Base-by-base conservation (phyloP, 1,139 yeast genomes). In the Yamadazyma diospyri region DNA sequence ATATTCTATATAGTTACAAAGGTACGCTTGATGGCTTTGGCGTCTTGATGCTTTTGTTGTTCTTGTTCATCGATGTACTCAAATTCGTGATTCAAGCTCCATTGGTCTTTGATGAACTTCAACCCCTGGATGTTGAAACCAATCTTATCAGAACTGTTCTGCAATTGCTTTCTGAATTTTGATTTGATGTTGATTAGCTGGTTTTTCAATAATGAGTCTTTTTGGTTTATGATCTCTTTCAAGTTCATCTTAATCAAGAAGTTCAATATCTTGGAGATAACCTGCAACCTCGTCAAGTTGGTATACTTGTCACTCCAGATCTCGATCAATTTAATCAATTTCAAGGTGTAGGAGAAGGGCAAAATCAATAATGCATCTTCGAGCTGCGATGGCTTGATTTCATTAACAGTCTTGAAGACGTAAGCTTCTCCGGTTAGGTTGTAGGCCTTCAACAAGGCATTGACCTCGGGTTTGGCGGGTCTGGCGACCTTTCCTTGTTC, bases 121-220 rank as follows among this genome's bases (percentile, higher is more conserved):
- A 92, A 66, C 2, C 96, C 97, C 39, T 86, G 92, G 20, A 87
- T 68, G 50, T 94, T 94, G 62, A 76, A 81, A n/a, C 97, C 97
- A 36, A 92, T 67, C 39, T 75, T 79, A 35, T 71, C 66, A 17
- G 75, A 67, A 14, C 78, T 77, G 4, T 54, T 47, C 30, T 64
- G 61, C 38, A 92, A 64, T 31, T 78, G 76, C 0, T 41, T 47
- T 38, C 89, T 67, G 36, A 83, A 55, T 45, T 76, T 78, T 12
- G 57, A 51, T 50, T 78, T 81, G 19, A 82, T 81, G 27, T 60
- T 62, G n/a, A 68, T 58, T 35, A 83, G 64, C 46, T 80, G 85
- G 40, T 63, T 64, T 50, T 78, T 78, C 42, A 82, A 63, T n/a
- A 52, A 53, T 24, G 76, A 76, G 50, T 82, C 85, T 43, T 70